Percentiles rank a stretch among this genome's conserved stretches.
Evolutionary conservation across 2,329 filamentous ascomycete genomes (phyloP).

Genomic region (Thermomyces lanuginosus): DNA sequence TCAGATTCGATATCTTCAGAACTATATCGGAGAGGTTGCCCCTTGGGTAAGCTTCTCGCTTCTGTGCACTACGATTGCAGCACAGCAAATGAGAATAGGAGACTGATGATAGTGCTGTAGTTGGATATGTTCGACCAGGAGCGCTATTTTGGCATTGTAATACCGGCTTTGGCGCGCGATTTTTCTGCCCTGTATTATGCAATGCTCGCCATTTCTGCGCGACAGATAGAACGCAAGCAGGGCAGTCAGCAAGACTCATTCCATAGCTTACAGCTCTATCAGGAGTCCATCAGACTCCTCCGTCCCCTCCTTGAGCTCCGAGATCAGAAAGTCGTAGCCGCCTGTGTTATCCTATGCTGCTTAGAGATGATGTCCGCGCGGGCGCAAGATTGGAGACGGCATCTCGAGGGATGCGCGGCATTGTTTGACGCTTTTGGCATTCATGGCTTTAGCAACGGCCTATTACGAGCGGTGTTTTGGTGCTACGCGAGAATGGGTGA

Average conservation of each 20-base stretch:
- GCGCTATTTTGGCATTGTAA: slow-evolving; percentile 36
- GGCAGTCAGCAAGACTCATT: slow-evolving; percentile 28
- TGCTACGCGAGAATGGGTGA: slow-evolving; percentile 41
- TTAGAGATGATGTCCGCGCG: slow-evolving; percentile 38
- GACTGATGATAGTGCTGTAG: slow-evolving; percentile 12
- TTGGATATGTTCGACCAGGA: slow-evolving; percentile 42
- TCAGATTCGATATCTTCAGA: slow-evolving; percentile 28
- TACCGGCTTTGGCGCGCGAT: slow-evolving; percentile 34
- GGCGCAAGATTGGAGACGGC: slow-evolving; percentile 37
- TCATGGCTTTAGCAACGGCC: slow-evolving; percentile 35
- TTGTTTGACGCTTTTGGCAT: slow-evolving; percentile 37
- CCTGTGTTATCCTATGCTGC: slow-evolving; percentile 39
- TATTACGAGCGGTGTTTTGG: slow-evolving; percentile 41
- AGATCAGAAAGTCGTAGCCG: slow-evolving; percentile 35
- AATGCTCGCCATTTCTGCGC: slow-evolving; percentile 38
- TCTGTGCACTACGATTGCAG: neutral
- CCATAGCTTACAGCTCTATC: slow-evolving; percentile 38
- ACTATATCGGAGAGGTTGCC: slow-evolving; percentile 38
- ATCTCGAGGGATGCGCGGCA: slow-evolving; percentile 41
- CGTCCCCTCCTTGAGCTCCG: slow-evolving; percentile 33
- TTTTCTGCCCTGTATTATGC: slow-evolving; percentile 33
- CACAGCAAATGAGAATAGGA: neutral
- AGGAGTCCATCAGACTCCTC: slow-evolving; percentile 35
- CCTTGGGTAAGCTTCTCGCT: slow-evolving; percentile 28
- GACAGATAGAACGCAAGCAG: slow-evolving; percentile 37